Base-by-base conservation (phyloP, 78 protist genomes). In the Cavenderia fasciculata region DNA sequence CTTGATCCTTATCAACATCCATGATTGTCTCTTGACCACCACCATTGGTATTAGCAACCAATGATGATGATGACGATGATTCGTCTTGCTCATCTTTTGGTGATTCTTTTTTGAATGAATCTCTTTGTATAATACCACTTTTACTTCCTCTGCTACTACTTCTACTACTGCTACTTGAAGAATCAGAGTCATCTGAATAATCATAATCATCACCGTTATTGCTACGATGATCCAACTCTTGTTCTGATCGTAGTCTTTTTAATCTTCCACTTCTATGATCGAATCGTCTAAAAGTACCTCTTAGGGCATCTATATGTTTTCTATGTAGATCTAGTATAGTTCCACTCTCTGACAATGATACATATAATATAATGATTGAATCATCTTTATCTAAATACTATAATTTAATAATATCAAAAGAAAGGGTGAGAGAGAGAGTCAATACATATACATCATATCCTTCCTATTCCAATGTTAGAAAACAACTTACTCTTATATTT, bases 311-410 rank as follows among this genome's bases (percentile, higher is more conserved):
- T n/a, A n/a, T n/a, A 68, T 79, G 40, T 16, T 68, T 56, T 18
- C 29, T 33, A 18, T 34, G 36, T 29, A 79, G 61, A 68, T 79
- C 89, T 25, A 79, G 33, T 52, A 68, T 40, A 14, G 19, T 68
- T 19, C 78, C 75, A 41, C 68, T 56, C 29, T 79, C 89, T n/a
- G n/a, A n/a, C n/a, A 79, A 66, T 65, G 46, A 47, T 12, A 59
- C 25, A 31, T 65, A 65, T 43, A 79, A 40, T 16, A 79, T 70
- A 21, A 68, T 21, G 4, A 79, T 79, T 27, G 69, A 49, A 41
- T 79, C 72, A 51, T 79, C 89, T 51, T 68, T 79, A 40, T 82
- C 78, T 52, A 57, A 27, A 25, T 47, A 29, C 86, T 76, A 62
- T 27, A 36, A 46, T 40, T 19, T 1, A 27, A 16, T 29, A 2